These are phyloP conservation scores for Aspergillus sp. DNA, from an alignment of 2,329 filamentous ascomycete genomes.

Conservation along the genomic window DNA sequence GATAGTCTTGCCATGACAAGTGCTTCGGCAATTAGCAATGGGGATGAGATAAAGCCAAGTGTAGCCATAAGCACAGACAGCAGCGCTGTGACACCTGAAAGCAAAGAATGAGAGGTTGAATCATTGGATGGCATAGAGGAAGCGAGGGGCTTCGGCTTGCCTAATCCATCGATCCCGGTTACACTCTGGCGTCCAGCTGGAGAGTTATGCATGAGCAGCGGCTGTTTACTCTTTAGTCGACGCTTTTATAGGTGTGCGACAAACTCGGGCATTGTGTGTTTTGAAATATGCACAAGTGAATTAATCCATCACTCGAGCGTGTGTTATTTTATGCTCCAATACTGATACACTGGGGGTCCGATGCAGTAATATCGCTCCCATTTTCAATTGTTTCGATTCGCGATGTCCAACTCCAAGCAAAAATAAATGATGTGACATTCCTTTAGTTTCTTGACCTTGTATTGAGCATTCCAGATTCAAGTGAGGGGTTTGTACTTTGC, in stretches of 20 bases:
- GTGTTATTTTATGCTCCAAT: not conserved
- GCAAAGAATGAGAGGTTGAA: not conserved
- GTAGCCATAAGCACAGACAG: not conserved
- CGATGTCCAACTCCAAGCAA: too few relatives aligned
- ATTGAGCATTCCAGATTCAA: not conserved
- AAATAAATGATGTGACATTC: not conserved
- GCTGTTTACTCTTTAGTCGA: not conserved
- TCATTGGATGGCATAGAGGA: not conserved
- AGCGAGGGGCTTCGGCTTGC: constrained; percentile 15
- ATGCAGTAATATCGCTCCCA: too few relatives aligned
- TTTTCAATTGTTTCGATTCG: too few relatives aligned
- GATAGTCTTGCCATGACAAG: not conserved
- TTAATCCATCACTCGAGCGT: not conserved
- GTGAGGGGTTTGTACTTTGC: not conserved
- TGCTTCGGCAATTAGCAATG: not conserved
- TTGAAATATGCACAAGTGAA: not conserved
- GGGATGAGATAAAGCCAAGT: not conserved
- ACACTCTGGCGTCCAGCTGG: not conserved
- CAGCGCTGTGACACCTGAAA: not conserved
- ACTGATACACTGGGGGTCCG: too few relatives aligned
- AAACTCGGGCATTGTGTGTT: not conserved
- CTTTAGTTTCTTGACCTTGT: not conserved
- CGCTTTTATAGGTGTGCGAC: not conserved
- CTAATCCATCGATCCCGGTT: constrained; percentile 17
- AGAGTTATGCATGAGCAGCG: not conserved